These are phyloP conservation scores for Hypoxylon lenormandii DNA, from an alignment of 495 filamentous ascomycete genomes.

Conservation along the genomic window DNA sequence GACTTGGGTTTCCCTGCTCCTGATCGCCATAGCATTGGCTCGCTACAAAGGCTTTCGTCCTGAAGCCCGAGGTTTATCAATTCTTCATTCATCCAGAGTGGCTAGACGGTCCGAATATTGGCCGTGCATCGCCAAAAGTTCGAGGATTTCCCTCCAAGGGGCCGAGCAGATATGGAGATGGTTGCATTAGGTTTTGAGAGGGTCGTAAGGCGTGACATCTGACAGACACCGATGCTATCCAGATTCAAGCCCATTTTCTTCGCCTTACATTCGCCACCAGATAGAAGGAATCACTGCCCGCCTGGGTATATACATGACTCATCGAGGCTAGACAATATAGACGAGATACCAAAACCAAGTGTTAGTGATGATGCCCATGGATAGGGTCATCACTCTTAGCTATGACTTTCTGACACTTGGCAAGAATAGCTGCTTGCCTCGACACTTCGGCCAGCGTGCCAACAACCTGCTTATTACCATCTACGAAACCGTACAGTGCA, in stretches of 20 bases:
- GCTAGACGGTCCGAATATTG: conserved; percentile 27
- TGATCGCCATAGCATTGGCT: conserved; percentile 21
- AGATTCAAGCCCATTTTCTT: conserved; percentile 14
- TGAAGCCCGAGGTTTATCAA: conserved; percentile 25
- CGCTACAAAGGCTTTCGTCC: conserved; percentile 26
- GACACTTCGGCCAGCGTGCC: conserved; percentile 84
- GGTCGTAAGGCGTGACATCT: conserved; percentile 16
- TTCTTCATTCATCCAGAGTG: conserved; percentile 35
- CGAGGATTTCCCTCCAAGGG: conserved; percentile 6
- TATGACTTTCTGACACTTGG: conserved; percentile 81
- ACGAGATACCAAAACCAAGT: conserved; percentile 15
- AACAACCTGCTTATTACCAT: conserved; percentile 91
- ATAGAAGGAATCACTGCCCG: conserved; percentile 19
- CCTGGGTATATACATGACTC: conserved; percentile 31
- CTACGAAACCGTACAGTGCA: conserved; percentile 90
- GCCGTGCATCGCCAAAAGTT: conserved; percentile 20
- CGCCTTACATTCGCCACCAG: conserved; percentile 5
- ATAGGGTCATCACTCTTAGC: conserved; percentile 52
- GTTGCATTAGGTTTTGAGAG: conserved; percentile 29
- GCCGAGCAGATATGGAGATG: conserved; percentile 8
- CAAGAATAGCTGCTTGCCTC: conserved; percentile 85
- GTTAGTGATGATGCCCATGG: conserved; percentile 53
- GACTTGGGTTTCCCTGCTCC: conserved; percentile 6
- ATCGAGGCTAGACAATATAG: conserved; percentile 18
- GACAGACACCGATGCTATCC: conserved; percentile 8